phyloP scores from a whole-genome alignment of 164 flowering plant species.

The Chimonanthus salicifolius region DNA sequence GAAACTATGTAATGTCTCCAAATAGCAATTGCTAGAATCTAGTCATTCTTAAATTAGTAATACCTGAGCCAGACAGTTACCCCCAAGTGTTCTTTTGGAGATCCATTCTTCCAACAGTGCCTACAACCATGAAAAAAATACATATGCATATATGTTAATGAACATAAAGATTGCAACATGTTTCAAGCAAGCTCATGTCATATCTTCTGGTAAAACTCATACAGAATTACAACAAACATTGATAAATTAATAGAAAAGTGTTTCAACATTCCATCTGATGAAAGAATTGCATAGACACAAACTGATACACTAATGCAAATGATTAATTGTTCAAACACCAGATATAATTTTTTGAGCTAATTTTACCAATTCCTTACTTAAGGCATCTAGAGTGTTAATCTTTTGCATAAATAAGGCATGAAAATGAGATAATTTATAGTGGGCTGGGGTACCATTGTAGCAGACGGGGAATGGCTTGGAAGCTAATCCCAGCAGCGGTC shows the following conservation, averaged over 20 bases:
- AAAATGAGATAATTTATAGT: too few relatives aligned
- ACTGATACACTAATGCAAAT: too few relatives aligned
- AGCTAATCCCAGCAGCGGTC: too few relatives aligned
- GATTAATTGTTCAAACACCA: too few relatives aligned
- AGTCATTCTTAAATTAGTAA: not conserved
- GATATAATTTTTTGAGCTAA: too few relatives aligned
- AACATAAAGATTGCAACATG: not conserved
- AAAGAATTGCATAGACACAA: not conserved
- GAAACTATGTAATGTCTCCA: not conserved
- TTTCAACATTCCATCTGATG: not conserved
- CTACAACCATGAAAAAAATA: slow-evolving; percentile 28
- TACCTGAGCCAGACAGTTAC: slow-evolving; percentile 62
- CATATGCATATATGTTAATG: not conserved
- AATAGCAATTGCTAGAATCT: not conserved
- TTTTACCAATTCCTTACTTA: too few relatives aligned
- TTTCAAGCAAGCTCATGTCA: not conserved
- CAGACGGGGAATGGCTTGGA: too few relatives aligned
- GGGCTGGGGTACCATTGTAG: too few relatives aligned
- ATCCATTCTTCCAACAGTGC: slow-evolving; percentile 98
- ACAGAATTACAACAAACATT: not conserved
- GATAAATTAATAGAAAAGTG: not conserved
- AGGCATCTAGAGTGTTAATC: too few relatives aligned
- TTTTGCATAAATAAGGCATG: too few relatives aligned
- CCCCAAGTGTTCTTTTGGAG: slow-evolving; percentile 56
- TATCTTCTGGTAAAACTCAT: not conserved